Evolutionary conservation across 352 stramenopile genomes (phyloP).

Genomic region (Plasmopara muralis): DNA sequence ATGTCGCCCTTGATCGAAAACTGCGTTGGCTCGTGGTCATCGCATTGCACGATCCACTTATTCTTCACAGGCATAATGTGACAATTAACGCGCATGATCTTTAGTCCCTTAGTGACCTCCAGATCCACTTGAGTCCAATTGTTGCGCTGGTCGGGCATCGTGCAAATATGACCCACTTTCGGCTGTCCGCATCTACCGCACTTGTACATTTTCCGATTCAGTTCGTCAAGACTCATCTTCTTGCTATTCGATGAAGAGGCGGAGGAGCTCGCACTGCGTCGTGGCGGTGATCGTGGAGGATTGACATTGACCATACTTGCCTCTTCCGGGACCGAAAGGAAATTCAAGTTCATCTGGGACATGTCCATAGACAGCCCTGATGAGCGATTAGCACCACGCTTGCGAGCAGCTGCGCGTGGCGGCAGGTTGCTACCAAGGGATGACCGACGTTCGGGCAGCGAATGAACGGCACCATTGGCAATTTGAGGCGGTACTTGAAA

Average conservation of each 20-base stretch:
- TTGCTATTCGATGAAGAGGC: conserved; percentile 22
- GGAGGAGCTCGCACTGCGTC: conserved; percentile 16
- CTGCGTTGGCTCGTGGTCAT: conserved; percentile 43
- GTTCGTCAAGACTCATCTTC: conserved; percentile 28
- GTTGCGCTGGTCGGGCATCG: conserved; percentile 79
- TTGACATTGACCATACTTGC: conserved; percentile 39
- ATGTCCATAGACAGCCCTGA: conserved; percentile 80
- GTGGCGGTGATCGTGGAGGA: conserved; percentile 22
- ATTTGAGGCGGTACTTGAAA: conserved; percentile 55
- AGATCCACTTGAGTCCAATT: conserved; percentile 79
- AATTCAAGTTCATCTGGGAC: conserved; percentile 71
- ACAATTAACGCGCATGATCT: conserved; percentile 65
- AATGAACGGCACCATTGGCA: conserved; percentile 47
- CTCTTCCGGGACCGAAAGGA: conserved; percentile 60
- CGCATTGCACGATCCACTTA: conserved; percentile 53
- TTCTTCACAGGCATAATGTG: conserved; percentile 66
- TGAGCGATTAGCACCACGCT: conserved; percentile 39
- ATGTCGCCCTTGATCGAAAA: conserved; percentile 13
- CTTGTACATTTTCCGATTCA: conserved; percentile 81
- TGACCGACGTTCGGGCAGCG: conserved; percentile 41
- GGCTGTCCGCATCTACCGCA: conserved; percentile 77
- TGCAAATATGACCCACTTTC: conserved; percentile 83
- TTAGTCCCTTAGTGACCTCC: conserved; percentile 70
- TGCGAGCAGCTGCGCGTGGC: conserved; percentile 21
- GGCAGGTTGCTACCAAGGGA: conserved; percentile 44